These are phyloP conservation scores for Irpex lacteus DNA, from an alignment of 1,284 basidiomycete genomes.

Conservation along the genomic window DNA sequence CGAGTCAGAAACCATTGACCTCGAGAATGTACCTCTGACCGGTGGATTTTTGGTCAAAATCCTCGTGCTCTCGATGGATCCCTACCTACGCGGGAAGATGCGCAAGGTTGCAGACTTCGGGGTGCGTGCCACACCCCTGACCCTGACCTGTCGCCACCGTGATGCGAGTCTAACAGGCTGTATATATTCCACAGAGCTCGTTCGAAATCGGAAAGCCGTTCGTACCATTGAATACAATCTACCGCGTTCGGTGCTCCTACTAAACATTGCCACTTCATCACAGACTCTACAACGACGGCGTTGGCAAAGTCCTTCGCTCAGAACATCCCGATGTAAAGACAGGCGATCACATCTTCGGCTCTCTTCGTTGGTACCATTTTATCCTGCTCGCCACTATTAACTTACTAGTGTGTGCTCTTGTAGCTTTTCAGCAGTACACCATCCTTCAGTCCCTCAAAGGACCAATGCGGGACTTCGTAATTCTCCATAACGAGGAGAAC, in stretches of 20 bases:
- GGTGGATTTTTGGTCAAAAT: conserved; percentile 53
- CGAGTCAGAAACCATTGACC: conserved; percentile 42
- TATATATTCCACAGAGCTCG: not conserved
- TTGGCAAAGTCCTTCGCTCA: conserved; percentile 43
- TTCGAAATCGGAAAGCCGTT: conserved; percentile 1
- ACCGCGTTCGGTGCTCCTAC: too few species aligned
- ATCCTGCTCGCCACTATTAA: not conserved
- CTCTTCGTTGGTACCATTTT: conserved; percentile 18
- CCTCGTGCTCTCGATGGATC: conserved; percentile 45
- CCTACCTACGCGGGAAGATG: conserved; percentile 43
- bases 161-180: not conserved
- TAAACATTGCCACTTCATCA: not conserved
- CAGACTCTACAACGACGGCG: conserved; percentile 24
- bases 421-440: conserved; percentile 17
- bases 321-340: conserved; percentile 33
- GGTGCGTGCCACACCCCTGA: not conserved
- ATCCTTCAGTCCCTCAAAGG: conserved; percentile 1
- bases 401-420: not conserved
- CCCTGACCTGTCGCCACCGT: not conserved
- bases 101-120: conserved; percentile 12
- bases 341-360: conserved; percentile 43
- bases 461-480: not conserved
- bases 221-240: not conserved
- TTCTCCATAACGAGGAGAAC: conserved; percentile 25
- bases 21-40: conserved; percentile 43